Base-by-base conservation (phyloP, 163 green algal species). In the Chloromonas sp. region DNA sequence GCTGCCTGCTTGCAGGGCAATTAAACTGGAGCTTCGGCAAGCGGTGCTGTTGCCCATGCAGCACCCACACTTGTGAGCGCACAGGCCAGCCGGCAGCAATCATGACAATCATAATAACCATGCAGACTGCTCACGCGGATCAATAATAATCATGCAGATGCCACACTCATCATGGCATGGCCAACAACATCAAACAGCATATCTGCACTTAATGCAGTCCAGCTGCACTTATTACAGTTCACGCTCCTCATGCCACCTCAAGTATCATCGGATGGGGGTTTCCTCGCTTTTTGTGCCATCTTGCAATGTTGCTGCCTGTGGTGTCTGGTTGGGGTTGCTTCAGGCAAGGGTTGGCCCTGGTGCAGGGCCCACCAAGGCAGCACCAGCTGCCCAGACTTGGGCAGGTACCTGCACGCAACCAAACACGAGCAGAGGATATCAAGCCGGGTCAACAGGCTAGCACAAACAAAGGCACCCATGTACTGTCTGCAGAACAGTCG, bases 11-110 rank as follows among this genome's bases (percentile, higher is more conserved):
- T 82, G 60, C 84, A 92, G 90, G 60, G 83, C 85, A 0, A 79
- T 93, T 1, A 93, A 92, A 81, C 82, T 88, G 61, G 89, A 92
- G 85, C 77, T 93, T 5, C 82, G 87, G 2, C 70, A 89, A 60
- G 86, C 89, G 8, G 57, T 93, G 14, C 82, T 93, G 36, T 80
- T 91, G 85, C 90, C 90, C 15, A 70, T 90, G 77, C 78, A 84
- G 11, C 82, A 91, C 71, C 90, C 90, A 3, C 82, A 91, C 71
- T 61, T 91, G 89, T 93, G 59, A 84, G 88, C 3, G 8, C 2
- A n/a, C 3, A 58, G 3, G 80, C 2, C 3, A 60, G 2, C 5
- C 2, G 80, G 61, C n/a, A 58, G 3, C 66, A 2, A 80, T n/a
- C 81, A 70, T 57, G 36, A 36, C 36, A 36, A 36, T 36, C 36